Conservation (phyloP, 257 asterid genomes). For the Nicotiana benthamiana region DNA sequence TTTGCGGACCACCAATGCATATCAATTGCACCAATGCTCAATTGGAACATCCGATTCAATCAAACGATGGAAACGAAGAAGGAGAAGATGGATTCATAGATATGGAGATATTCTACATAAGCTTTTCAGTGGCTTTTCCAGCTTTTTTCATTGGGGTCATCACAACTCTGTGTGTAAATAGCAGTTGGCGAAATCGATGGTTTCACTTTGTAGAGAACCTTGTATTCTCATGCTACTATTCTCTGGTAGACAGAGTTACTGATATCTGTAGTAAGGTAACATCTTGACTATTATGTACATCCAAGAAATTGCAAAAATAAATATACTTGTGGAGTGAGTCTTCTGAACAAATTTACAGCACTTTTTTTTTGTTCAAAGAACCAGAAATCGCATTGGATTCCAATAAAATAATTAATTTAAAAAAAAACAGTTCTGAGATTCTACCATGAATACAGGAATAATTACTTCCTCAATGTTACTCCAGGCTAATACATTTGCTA, state of each 20-base stretch:
- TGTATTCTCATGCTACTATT: not conserved
- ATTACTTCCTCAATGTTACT: not conserved
- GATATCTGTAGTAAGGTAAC: not conserved
- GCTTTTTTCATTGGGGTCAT: not conserved
- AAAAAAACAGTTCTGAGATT: not conserved
- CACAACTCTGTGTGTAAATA: not conserved
- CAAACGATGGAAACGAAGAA: not conserved
- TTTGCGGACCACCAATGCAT: constrained; percentile 1
- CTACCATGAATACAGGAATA: not conserved
- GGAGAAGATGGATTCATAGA: not conserved
- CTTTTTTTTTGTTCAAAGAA: too few relatives aligned
- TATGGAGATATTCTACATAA: not conserved
- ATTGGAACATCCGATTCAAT: not conserved
- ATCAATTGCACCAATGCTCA: not conserved
- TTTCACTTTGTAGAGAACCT: not conserved
- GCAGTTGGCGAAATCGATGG: not conserved
- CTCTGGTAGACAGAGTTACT: not conserved
- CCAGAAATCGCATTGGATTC: too few relatives aligned
- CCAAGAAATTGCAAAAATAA: not conserved
- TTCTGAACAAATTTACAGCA: not conserved
- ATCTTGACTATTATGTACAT: not conserved
- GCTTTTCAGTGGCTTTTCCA: not conserved
- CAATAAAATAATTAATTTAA: too few relatives aligned
- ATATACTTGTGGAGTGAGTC: not conserved
- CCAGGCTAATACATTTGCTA: not conserved